Evolutionary conservation across 2,329 filamentous ascomycete genomes (phyloP), one percentile per base, ranked within the genome.

Genomic region (Fusarium sp.): DNA sequence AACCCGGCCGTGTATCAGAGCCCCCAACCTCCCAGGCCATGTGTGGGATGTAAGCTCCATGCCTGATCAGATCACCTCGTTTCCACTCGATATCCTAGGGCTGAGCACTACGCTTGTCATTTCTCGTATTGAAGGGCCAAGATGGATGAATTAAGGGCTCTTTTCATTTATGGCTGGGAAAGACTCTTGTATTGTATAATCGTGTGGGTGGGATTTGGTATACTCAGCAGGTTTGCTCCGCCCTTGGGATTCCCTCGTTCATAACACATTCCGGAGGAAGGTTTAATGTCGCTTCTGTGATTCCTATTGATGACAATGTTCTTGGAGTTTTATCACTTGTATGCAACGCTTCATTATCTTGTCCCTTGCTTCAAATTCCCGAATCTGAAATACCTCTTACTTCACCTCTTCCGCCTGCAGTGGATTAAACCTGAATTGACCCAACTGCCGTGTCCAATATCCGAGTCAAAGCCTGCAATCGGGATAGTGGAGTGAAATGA

Each of bases 1-100:
- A 62, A 62, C 8, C 59, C 59, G 11, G 40, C 14, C 20, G 59
- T 62, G 4, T 62, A 62, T 14, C 59, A 62, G 30, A 62, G 59
- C 15, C 32, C 59, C 11, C 59, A 62, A 43, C 59, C 58, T 2
- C 59, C 59, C 4, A 62, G 59, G 4, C 59, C 59, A 5, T 50
- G 40, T n/a, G 59, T 62, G 59, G 59, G 59, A 15, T 50, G 59
- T 14, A 50, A 47, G 3, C 15, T 62, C 4, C 59, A 62, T n/a
- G 38, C 59, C 2, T 62, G 30, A 62, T 47, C 40, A 27, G 40
- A 30, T 37, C 20, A 20, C 37, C 40, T 37, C 10, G 25, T 11
- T 25, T 27, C 25, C 17, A 40, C 25, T 15, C 3, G 22, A n/a
- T 20, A n/a, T 15, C 37, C 11, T 22, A 7, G 30, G 17, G 6